Percentiles rank a stretch among this genome's conserved stretches.
phyloP scores from a whole-genome alignment of 2,329 filamentous ascomycete genomes.

The Elsinoe ampelina region DNA sequence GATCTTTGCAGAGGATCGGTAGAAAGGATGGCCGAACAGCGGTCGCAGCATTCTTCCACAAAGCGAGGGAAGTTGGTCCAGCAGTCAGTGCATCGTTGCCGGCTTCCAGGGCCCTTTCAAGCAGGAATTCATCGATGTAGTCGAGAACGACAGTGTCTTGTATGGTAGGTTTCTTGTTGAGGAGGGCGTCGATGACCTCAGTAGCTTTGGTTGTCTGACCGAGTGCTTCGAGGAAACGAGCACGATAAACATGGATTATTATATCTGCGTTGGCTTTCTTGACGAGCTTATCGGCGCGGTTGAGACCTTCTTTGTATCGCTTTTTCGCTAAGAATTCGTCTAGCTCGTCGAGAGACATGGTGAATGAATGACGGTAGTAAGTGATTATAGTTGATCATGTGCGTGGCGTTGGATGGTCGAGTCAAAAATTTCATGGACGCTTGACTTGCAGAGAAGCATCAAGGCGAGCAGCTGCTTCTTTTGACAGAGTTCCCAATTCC shows the following conservation, averaged over 20 bases:
- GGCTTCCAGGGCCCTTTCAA: not conserved
- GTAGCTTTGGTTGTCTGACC: not conserved
- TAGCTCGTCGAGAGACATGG: not conserved
- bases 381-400: not conserved
- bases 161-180: not conserved
- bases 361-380: not conserved
- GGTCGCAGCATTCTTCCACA: conserved; percentile 2
- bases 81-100: not conserved
- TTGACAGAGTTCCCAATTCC: not conserved
- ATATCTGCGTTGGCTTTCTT: conserved; percentile 1
- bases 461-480: not conserved
- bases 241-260: not conserved
- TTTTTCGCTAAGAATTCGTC: not conserved
- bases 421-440: too few species aligned
- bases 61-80: not conserved
- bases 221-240: conserved; percentile 3
- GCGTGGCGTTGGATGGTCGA: not conserved
- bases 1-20: not conserved
- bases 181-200: not conserved
- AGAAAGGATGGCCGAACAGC: not conserved
- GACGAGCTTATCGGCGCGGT: not conserved
- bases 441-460: not conserved
- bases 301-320: conserved; percentile 8
- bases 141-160: conserved; percentile 6
- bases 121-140: not conserved